Percentiles rank a stretch among this genome's conserved stretches.
Conservation (phyloP, 805 yeast genomes). For the Kluyveromyces aestuarii region DNA sequence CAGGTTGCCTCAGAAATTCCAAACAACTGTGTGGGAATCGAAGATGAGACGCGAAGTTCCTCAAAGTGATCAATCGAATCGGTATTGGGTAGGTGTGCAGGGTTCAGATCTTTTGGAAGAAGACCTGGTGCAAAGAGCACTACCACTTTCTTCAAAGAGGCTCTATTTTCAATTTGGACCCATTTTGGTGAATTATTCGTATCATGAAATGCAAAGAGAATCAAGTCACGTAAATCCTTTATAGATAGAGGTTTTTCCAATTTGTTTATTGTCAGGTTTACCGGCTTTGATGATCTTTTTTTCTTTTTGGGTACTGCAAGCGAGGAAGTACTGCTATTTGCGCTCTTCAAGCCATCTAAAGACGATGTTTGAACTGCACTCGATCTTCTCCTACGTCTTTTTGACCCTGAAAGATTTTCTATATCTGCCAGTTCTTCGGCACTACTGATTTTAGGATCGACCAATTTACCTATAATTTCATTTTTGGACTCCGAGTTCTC, state of each 20-base stretch:
- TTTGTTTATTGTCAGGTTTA: constrained; percentile 30
- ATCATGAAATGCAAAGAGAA: constrained; percentile 35
- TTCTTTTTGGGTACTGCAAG: constrained; percentile 21
- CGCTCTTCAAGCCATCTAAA: constrained; percentile 3
- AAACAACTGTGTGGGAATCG: not conserved
- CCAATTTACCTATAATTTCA: constrained; percentile 8
- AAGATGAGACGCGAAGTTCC: constrained; percentile 2
- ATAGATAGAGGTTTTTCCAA: constrained; percentile 26
- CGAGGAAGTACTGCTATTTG: not conserved
- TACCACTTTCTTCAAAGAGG: constrained; percentile 44
- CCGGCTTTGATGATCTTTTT: constrained; percentile 21
- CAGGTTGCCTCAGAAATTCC: not conserved
- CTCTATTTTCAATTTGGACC: constrained; percentile 41
- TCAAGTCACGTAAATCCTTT: constrained; percentile 38
- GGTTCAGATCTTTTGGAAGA: constrained; percentile 36
- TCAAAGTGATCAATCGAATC: constrained; percentile 9
- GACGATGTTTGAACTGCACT: constrained; percentile 11
- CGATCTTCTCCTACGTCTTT: constrained; percentile 22
- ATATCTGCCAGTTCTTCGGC: constrained; percentile 1
- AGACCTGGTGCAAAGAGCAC: constrained; percentile 61
- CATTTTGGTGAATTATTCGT: constrained; percentile 38
- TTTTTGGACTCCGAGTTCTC: constrained; percentile 9
- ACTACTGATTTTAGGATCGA: constrained; percentile 4
- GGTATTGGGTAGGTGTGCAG: constrained; percentile 9
- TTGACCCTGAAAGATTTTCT: constrained; percentile 1